phyloP scores from a whole-genome alignment of 352 stramenopile species.

The Pythium biforme region DNA sequence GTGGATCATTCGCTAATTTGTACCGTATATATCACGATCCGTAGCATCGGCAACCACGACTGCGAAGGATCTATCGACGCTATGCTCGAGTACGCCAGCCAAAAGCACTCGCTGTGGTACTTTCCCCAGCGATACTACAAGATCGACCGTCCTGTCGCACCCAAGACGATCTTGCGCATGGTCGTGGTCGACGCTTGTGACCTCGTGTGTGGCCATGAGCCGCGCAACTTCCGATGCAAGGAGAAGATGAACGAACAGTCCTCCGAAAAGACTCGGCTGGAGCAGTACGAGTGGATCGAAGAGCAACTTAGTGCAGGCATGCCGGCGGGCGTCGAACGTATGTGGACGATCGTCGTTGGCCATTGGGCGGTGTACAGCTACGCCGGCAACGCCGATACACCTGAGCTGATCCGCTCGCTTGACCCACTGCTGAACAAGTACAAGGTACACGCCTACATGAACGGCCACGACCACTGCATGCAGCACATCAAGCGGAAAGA shows the following conservation, averaged over 20 bases:
- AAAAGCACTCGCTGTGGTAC: slow-evolving; percentile 74
- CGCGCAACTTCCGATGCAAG: slow-evolving; percentile 74
- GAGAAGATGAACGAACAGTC: slow-evolving; percentile 78
- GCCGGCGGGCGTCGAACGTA: slow-evolving; percentile 60
- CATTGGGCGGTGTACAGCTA: slow-evolving; percentile 88
- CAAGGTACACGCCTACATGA: slow-evolving; percentile 87
- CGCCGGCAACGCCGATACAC: slow-evolving; percentile 76
- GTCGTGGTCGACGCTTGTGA: slow-evolving; percentile 81
- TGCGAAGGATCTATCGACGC: slow-evolving; percentile 81
- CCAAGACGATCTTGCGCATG: slow-evolving; percentile 78
- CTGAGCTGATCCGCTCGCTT: slow-evolving; percentile 68
- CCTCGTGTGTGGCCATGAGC: slow-evolving; percentile 79
- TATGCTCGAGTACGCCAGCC: slow-evolving; percentile 76
- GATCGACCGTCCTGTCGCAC: slow-evolving; percentile 71
- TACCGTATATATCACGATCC: too few relatives aligned
- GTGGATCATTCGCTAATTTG: too few relatives aligned
- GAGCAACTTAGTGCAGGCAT: slow-evolving; percentile 54
- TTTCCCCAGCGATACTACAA: slow-evolving; percentile 80
- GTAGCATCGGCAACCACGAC: slow-evolving; percentile 81
- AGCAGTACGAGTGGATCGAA: slow-evolving; percentile 83
- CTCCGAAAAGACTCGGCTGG: slow-evolving; percentile 45
- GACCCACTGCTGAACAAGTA: slow-evolving; percentile 79
- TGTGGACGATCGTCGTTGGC: slow-evolving; percentile 85
- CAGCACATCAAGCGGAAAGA: slow-evolving; percentile 71
- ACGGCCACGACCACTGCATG: slow-evolving; percentile 82